These are phyloP conservation scores for Tolypocladium amazonense DNA, from an alignment of 2,329 filamentous ascomycete species.

Conservation along the genomic window DNA sequence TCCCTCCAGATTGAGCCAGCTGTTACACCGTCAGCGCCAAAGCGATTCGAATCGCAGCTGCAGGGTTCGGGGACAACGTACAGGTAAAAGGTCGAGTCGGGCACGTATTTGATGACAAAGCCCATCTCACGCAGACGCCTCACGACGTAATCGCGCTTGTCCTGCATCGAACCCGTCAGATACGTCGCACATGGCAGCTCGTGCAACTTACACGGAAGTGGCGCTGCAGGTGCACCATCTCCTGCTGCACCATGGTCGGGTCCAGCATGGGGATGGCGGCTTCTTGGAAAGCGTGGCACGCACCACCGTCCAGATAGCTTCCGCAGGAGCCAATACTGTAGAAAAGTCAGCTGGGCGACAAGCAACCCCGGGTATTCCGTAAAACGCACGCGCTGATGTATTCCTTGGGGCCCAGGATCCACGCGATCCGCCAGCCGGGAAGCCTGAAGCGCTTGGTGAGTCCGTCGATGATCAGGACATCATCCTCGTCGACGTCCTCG, in stretches of 20 bases:
- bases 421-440: constrained; percentile 92
- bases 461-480: constrained; percentile 90
- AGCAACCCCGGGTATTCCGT: not conserved
- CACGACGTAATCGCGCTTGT: constrained; percentile 88
- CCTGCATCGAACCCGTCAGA: constrained; percentile 23
- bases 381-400: constrained; percentile 69
- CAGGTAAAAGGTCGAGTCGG: constrained; percentile 91
- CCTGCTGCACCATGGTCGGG: constrained; percentile 63
- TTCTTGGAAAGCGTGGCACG: constrained; percentile 92
- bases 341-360: constrained; percentile 1
- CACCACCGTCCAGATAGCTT: constrained; percentile 87
- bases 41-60: not conserved
- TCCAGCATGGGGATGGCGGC: constrained; percentile 91
- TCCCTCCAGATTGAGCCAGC: constrained; percentile 50
- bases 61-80: constrained; percentile 33
- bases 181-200: not conserved
- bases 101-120: constrained; percentile 73
- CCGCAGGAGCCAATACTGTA: constrained; percentile 72
- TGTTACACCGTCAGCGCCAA: constrained; percentile 8
- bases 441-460: constrained; percentile 95
- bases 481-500: constrained; percentile 77
- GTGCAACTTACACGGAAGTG: constrained; percentile 62
- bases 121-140: constrained; percentile 72
- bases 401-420: constrained; percentile 92
- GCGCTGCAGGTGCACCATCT: constrained; percentile 81